Conservation (phyloP, 257 asterid species). For the Perilla frutescens region DNA sequence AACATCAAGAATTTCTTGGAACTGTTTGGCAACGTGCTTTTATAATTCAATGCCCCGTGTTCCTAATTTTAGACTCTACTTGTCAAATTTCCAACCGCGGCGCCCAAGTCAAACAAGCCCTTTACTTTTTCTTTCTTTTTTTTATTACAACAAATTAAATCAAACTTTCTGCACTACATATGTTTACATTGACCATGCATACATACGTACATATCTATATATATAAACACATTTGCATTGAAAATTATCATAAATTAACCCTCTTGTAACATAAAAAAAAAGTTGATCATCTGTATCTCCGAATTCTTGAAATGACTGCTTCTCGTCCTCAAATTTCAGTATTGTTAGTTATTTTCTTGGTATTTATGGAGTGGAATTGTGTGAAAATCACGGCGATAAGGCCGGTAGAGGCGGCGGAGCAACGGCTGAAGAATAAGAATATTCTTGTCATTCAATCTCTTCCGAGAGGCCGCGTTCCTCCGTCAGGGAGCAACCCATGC, state of each 20-base stretch:
- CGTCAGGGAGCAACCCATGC: conserved; percentile 56
- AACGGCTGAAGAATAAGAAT: conserved; percentile 30
- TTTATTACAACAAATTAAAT: neutral
- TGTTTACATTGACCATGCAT: conserved; percentile 12
- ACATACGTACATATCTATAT: neutral
- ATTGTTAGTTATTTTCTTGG: neutral
- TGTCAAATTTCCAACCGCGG: conserved; percentile 56
- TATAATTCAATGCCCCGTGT: conserved; percentile 21
- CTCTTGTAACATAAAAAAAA: too few relatives aligned
- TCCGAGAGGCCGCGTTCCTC: conserved; percentile 48
- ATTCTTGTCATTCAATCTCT: conserved; percentile 50
- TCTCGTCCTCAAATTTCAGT: neutral
- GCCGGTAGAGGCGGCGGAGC: conserved; percentile 41
- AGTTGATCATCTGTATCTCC: too few relatives aligned
- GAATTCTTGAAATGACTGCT: conserved; percentile 17
- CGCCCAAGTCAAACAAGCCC: conserved; percentile 43
- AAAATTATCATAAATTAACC: too few relatives aligned
- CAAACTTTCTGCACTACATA: neutral
- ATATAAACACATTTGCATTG: neutral
- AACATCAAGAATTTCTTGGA: conserved; percentile 18
- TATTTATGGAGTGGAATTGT: conserved; percentile 7
- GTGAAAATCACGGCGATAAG: conserved; percentile 37
- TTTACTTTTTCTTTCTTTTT: neutral
- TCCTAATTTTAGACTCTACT: conserved; percentile 34
- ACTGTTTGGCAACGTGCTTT: conserved; percentile 28